Evolutionary conservation across 73 alveolate genomes (phyloP), one percentile per base, ranked within the genome.

Genomic region (Diophrys appendiculata): DNA sequence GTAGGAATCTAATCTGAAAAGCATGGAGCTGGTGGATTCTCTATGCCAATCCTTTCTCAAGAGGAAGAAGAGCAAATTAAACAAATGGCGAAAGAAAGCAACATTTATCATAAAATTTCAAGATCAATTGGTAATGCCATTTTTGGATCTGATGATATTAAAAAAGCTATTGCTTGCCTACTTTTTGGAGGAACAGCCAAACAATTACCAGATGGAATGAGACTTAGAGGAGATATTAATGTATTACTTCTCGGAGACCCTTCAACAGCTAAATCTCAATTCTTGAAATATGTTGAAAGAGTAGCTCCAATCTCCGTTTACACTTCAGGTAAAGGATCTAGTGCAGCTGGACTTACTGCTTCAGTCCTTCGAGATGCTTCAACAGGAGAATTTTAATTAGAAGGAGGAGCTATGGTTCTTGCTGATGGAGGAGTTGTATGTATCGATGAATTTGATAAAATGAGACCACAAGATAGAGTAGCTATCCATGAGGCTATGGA

Each of bases 401-500:
- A 94, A 89, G 99, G 99, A 28, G 99, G 99, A 0, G 99, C 99
- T 0, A 97, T 98, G 99, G 99, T 98, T 14, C 93, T 98, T 14
- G 99, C 99, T 23, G 99, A 97, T 90, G 99, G 99, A 27, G 99
- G 99, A 73, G 97, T 98, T 11, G 99, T 98, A 34, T 98, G 99
- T 80, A 98, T 98, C 52, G 99, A 98, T 91, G 99, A 98, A 94
- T 98, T 98, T 76, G 99, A 98, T 94, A 98, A 98, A 80, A 98
- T 98, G 99, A 92, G 99, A 87, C 91, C 99, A 29, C 97, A 97
- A 78, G 99, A 98, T 89, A 92, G 99, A 77, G 99, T 98, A 0
- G 99, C 99, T 71, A 98, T 98, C 88, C 99, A 98, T 86, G 99
- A 98, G 88, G 99, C 99, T 29, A 98, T 98, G 99, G 99, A 98